Conservation (phyloP, 176 grass and related monocot species). For the Zea luxurians region DNA sequence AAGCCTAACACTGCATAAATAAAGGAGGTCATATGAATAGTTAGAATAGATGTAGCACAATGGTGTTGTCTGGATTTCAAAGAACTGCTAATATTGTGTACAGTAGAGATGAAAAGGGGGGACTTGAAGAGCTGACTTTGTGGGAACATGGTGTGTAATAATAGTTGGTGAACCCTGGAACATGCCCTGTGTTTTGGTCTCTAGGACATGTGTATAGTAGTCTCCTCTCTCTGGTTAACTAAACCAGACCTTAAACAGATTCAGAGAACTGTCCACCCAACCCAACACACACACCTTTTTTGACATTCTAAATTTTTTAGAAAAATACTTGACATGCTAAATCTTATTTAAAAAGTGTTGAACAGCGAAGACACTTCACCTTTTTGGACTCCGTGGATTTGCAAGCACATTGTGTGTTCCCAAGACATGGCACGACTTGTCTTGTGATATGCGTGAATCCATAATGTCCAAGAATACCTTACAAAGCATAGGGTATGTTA, state of each 20-base stretch:
- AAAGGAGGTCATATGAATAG: not conserved
- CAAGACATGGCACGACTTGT: conserved; percentile 59
- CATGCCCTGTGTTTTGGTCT: not conserved
- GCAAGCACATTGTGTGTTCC: conserved; percentile 67
- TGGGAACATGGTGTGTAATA: no score
- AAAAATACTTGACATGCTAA: conserved; percentile 21
- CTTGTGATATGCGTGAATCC: conserved; percentile 51
- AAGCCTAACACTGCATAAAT: conserved; percentile 60
- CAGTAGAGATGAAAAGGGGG: no score
- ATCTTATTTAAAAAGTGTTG: no score
- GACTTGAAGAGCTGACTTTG: no score
- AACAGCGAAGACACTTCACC: conserved; percentile 28
- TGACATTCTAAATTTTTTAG: not conserved
- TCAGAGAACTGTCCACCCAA: no score
- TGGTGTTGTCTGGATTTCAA: not conserved
- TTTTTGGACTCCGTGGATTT: conserved; percentile 67
- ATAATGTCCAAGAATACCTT: conserved; percentile 74
- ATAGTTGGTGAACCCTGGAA: not conserved
- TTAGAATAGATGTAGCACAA: not conserved
- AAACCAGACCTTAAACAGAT: not conserved
- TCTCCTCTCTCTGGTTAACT: no score
- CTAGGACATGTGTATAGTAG: no score
- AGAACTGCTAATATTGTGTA: no score
- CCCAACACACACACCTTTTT: not conserved
- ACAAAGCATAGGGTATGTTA: not conserved